Base-by-base conservation (phyloP, 2,329 filamentous ascomycete genomes). In the Emmonsiellopsis sp. region DNA sequence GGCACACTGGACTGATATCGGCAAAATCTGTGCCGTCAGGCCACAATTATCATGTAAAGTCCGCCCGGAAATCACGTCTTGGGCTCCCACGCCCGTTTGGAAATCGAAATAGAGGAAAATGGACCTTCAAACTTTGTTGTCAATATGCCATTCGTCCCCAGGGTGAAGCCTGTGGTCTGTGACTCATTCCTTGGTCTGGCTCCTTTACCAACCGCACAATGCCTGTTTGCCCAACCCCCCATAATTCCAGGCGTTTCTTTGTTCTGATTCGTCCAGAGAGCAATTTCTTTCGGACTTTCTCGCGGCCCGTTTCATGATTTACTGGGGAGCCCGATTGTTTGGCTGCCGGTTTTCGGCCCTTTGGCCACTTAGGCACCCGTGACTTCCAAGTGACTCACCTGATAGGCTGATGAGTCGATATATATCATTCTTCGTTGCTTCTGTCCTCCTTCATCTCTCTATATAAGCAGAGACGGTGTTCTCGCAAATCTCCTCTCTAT, bases 211-310 rank as follows among this genome's bases (percentile, higher is more conserved):
- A 44, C n/a, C 31, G 6, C 11, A 33, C n/a, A n/a, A 51, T 52
- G 33, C 42, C n/a, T 46, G 33, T 32, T 45, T 46, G 50, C 50
- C 50, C 50, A 52, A 52, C 39, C 42, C 49, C 42, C 49, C 49
- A 44, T 51, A 51, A 37, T 51, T 36, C 17, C 13, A n/a, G 11
- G 1, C 7, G n/a, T 42, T 40, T n/a, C 32, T 3, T 7, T 13
- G 27, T 27, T 37, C 27, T 51, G 33, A 45, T 51, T 51, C 40
- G 49, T 7, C 32, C 2, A n/a, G 34, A 27, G 17, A 43, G 11
- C 8, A 9, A 4, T 27, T 42, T 42, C 32, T 13, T 13, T 36
- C 21, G 10, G 3, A 37, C 6, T 21, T 32, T 33, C 42, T 31
- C 42, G 17, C 31, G 13, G 17, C 13, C 49, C n/a, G 40, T 43